These are phyloP conservation scores for Russula virescens DNA, from an alignment of 768 basidiomycete species.

Conservation along the genomic window DNA sequence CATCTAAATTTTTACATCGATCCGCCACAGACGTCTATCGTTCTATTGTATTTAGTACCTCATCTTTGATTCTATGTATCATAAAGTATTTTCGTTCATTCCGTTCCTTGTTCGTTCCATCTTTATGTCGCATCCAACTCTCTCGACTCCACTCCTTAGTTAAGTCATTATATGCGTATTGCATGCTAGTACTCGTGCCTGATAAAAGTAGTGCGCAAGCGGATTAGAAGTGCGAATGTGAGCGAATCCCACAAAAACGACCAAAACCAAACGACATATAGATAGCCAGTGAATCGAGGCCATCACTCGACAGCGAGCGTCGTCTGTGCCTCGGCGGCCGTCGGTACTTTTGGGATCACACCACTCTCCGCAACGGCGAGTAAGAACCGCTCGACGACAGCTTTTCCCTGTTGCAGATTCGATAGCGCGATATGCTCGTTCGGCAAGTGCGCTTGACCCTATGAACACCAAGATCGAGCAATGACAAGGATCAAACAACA, in stretches of 20 bases:
- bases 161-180: no score
- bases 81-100: neutral
- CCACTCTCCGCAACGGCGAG: constrained; percentile 41
- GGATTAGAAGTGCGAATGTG: neutral
- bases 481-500: no score
- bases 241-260: neutral
- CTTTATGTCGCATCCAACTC: neutral
- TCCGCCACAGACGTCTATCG: neutral
- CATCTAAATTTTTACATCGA: no score
- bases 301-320: neutral
- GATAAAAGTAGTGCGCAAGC: no score
- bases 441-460: constrained; percentile 91
- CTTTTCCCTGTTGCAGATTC: constrained; percentile 74
- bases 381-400: constrained; percentile 72
- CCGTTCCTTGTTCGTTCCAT: neutral
- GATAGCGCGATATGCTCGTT: constrained; percentile 86
- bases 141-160: neutral
- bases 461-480: no score
- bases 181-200: no score
- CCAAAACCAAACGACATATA: neutral
- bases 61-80: neutral
- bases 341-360: neutral
- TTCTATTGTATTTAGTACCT: neutral
- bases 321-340: neutral
- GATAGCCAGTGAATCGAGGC: neutral